Evolutionary conservation across 2,329 filamentous ascomycete species (phyloP).

Genomic region (Diaporthe batatas): DNA sequence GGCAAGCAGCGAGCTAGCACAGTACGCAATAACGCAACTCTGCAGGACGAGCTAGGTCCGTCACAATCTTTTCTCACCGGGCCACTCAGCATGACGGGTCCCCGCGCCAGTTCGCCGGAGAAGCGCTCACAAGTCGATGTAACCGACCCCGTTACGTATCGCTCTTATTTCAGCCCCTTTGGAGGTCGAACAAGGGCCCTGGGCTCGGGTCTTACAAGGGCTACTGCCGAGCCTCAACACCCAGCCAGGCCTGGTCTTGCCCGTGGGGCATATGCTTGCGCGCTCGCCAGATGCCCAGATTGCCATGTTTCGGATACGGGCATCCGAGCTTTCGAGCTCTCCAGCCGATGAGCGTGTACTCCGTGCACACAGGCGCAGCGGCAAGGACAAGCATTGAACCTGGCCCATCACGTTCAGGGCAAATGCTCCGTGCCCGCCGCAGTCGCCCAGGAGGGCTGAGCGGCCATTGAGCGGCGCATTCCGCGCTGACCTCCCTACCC

Average conservation of each 20-base stretch:
- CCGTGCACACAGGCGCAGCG: background rate
- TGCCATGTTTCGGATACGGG: background rate
- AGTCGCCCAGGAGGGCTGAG: background rate
- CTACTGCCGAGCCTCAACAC: constrained; percentile 13
- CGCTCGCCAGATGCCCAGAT: background rate
- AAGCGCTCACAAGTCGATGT: background rate
- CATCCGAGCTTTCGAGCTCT: background rate
- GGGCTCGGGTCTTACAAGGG: background rate
- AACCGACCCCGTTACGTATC: background rate
- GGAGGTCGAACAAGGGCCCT: background rate
- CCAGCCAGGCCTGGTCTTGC: background rate
- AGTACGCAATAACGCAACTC: background rate
- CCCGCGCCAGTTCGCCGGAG: background rate
- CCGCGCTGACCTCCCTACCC: constrained; percentile 11
- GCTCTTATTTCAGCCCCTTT: background rate
- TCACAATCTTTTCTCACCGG: background rate
- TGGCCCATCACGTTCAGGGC: background rate
- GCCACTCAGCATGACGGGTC: background rate
- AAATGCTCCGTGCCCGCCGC: background rate
- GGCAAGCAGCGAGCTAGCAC: background rate
- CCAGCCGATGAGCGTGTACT: background rate
- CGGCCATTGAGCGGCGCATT: background rate
- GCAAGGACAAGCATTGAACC: background rate
- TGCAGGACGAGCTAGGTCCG: background rate
- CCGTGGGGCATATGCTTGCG: background rate